phyloP scores from a whole-genome alignment of 2,329 filamentous ascomycete genomes.

The Chalaropsis ovoidea region DNA sequence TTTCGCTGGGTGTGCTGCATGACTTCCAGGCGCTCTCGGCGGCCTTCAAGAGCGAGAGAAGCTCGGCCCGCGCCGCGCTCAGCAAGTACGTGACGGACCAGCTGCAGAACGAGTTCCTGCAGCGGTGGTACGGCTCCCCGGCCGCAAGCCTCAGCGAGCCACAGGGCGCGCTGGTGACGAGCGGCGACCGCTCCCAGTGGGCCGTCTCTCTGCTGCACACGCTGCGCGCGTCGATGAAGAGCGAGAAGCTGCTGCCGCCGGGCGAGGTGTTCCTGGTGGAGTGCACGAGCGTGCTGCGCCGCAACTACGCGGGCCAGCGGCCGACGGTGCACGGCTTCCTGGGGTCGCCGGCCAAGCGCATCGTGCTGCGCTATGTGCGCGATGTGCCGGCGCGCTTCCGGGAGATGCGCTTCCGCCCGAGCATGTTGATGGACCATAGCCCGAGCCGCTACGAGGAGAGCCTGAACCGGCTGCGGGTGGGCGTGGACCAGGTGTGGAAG shows the following conservation, averaged over 20 bases:
- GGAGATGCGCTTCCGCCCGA: slow-evolving; percentile 60
- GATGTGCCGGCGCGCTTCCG: slow-evolving; percentile 61
- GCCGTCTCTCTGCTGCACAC: slow-evolving; percentile 56
- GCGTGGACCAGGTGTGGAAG: slow-evolving; percentile 34
- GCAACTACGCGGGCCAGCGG: slow-evolving; percentile 37
- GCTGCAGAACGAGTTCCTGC: slow-evolving; percentile 50
- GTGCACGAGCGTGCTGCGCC: slow-evolving; percentile 54
- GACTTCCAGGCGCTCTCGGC: slow-evolving; percentile 64
- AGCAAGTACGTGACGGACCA: slow-evolving; percentile 56
- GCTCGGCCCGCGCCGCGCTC: slow-evolving; percentile 56
- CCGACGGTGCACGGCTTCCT: slow-evolving; percentile 40
- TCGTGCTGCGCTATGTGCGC: slow-evolving; percentile 59
- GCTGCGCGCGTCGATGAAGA: slow-evolving; percentile 57
- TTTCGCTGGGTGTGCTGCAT: slow-evolving; percentile 63
- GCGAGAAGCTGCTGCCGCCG: slow-evolving; percentile 60
- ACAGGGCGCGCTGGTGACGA: slow-evolving; percentile 38
- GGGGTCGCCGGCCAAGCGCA: slow-evolving; percentile 55
- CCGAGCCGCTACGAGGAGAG: slow-evolving; percentile 64
- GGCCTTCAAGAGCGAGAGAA: slow-evolving; percentile 62
- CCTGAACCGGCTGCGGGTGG: slow-evolving; percentile 48
- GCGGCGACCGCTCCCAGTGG: slow-evolving; percentile 46
- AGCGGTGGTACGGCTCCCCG: slow-evolving; percentile 49
- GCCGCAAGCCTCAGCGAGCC: slow-evolving; percentile 28
- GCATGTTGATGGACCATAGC: slow-evolving; percentile 67
- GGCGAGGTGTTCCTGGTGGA: slow-evolving; percentile 68